phyloP scores from a whole-genome alignment of 352 stramenopile species.

The Thalassiosira livingstoniorum region DNA sequence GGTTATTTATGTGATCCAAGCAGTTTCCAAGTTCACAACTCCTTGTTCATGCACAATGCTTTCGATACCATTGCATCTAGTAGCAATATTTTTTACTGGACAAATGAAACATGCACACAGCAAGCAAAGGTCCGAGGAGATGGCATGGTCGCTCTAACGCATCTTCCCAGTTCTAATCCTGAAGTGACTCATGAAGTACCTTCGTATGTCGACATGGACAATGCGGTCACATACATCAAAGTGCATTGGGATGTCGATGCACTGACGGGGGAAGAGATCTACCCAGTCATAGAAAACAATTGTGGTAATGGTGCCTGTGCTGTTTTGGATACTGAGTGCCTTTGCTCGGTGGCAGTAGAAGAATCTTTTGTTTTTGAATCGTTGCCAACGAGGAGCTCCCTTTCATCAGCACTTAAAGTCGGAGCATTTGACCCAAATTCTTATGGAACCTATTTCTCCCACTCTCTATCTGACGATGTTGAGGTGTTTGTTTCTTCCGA shows the following conservation, averaged over 20 bases:
- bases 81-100: slow-evolving; percentile 64
- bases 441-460: neutral
- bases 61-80: slow-evolving; percentile 36
- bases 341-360: neutral
- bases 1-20: slow-evolving; percentile 52
- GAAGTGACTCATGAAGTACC: slow-evolving; percentile 1
- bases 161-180: slow-evolving; percentile 38
- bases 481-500: neutral
- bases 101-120: slow-evolving; percentile 40
- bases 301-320: slow-evolving; percentile 12
- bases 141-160: slow-evolving; percentile 56
- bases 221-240: slow-evolving; percentile 56
- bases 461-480: neutral
- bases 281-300: slow-evolving; percentile 48
- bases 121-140: slow-evolving; percentile 47
- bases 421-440: neutral
- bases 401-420: neutral
- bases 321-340: neutral
- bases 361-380: neutral
- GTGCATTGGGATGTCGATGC: slow-evolving; percentile 56
- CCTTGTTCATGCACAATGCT: slow-evolving; percentile 27
- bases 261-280: slow-evolving; percentile 47
- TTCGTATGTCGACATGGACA: slow-evolving; percentile 53
- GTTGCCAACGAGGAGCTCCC: neutral
- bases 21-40: slow-evolving; percentile 35